Evolutionary conservation across 1,284 basidiomycete species (phyloP).

Genomic region (Boletus smithii): DNA sequence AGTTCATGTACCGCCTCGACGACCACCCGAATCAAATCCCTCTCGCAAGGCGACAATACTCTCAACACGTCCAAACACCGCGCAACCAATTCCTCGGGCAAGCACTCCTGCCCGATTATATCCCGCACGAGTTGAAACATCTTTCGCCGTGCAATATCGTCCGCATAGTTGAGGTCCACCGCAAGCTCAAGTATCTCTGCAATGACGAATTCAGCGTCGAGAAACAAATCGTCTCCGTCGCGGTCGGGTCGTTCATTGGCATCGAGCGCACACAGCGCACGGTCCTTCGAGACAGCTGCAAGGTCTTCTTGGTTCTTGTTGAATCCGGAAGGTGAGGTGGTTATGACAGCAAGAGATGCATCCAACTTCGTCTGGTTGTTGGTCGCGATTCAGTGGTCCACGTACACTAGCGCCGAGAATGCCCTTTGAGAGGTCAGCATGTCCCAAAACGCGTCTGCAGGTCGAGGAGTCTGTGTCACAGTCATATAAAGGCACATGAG

Average conservation of each 20-base stretch:
- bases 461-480: neutral
- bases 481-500: conserved; percentile 28
- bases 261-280: conserved; percentile 38
- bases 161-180: conserved; percentile 85
- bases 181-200: conserved; percentile 81
- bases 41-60: conserved; percentile 82
- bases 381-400: conserved; percentile 70
- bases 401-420: conserved; percentile 84
- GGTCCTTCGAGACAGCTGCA: conserved; percentile 45
- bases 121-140: conserved; percentile 86
- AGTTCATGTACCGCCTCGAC: conserved; percentile 92
- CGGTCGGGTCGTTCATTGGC: conserved; percentile 46
- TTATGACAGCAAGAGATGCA: conserved; percentile 81
- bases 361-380: conserved; percentile 74
- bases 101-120: conserved; percentile 80
- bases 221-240: conserved; percentile 44
- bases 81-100: conserved; percentile 80
- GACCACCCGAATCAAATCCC: conserved; percentile 89
- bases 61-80: conserved; percentile 85
- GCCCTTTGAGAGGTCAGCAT: conserved; percentile 77
- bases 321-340: conserved; percentile 83
- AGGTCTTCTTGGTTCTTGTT: conserved; percentile 61
- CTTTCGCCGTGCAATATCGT: conserved; percentile 92
- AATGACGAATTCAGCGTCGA: conserved; percentile 60
- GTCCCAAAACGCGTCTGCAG: conserved; percentile 72